A percentile compares a stretch with the other conserved stretches of the same genome.
These are phyloP conservation scores for Mycosphaerella sp. DNA, from an alignment of 2,329 filamentous ascomycete genomes.

Conservation along the genomic window DNA sequence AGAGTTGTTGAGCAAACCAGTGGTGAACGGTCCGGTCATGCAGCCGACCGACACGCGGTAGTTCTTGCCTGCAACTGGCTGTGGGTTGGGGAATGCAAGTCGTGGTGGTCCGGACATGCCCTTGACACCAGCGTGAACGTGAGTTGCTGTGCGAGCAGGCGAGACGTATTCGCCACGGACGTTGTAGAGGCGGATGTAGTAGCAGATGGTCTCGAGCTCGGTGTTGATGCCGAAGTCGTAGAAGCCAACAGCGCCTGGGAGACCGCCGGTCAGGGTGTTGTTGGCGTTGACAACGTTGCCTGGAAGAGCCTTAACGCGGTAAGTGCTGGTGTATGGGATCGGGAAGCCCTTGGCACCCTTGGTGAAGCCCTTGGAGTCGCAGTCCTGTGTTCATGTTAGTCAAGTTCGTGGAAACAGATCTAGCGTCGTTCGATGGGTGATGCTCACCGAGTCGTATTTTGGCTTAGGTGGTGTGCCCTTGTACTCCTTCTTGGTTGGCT, in stretches of 20 bases:
- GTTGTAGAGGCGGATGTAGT: slow-evolving; percentile 47
- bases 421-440: background rate
- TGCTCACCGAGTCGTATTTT: slow-evolving; percentile 4
- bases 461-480: slow-evolving; percentile 5
- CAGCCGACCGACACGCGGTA: slow-evolving; percentile 41
- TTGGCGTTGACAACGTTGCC: slow-evolving; percentile 46
- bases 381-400: background rate
- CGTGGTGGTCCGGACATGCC: slow-evolving; percentile 48
- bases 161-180: slow-evolving; percentile 49
- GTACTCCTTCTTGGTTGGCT: slow-evolving; percentile 10
- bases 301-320: slow-evolving; percentile 45
- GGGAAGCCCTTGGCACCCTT: slow-evolving; percentile 14
- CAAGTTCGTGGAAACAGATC: background rate
- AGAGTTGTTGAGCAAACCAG: slow-evolving; percentile 37
- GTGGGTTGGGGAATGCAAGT: slow-evolving; percentile 48
- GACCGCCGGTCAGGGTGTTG: slow-evolving; percentile 28
- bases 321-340: slow-evolving; percentile 46
- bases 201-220: slow-evolving; percentile 41
- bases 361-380: slow-evolving; percentile 7
- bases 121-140: slow-evolving; percentile 48
- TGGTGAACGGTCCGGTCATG: slow-evolving; percentile 41
- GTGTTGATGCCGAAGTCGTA: slow-evolving; percentile 52
- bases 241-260: slow-evolving; percentile 40
- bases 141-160: slow-evolving; percentile 48
- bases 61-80: slow-evolving; percentile 32